Percentiles rank a stretch among this genome's conserved stretches.
phyloP scores from a whole-genome alignment of 768 basidiomycete species.

The Suillus alpinus region DNA sequence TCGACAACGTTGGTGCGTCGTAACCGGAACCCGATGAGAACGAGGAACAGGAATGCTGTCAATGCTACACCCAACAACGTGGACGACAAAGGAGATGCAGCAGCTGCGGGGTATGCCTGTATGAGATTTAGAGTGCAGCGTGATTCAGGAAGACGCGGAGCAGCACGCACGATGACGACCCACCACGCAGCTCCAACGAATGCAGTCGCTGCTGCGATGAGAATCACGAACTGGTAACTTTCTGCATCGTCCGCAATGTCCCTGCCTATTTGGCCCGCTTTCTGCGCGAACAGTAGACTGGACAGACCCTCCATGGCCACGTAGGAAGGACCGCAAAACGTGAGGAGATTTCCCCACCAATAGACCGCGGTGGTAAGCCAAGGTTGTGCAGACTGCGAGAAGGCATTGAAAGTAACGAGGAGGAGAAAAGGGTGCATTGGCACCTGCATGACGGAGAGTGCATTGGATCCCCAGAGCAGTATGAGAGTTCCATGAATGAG shows the following conservation, averaged over 20 bases:
- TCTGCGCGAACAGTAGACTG: conserved; percentile 78
- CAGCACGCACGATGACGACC: conserved; percentile 69
- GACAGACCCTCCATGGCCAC: conserved; percentile 83
- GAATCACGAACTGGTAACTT: conserved; percentile 69
- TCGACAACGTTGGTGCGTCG: conserved; percentile 92
- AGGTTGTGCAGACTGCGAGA: conserved; percentile 62
- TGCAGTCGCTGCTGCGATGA: conserved; percentile 73
- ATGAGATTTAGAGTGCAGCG: background rate
- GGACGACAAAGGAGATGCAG: conserved; percentile 81
- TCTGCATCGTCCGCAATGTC: conserved; percentile 72
- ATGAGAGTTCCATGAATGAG: conserved; percentile 80
- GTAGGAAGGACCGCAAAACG: conserved; percentile 72
- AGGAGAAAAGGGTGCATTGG: conserved; percentile 87
- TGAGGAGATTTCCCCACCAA: conserved; percentile 73
- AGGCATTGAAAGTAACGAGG: conserved; percentile 83
- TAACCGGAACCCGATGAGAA: conserved; percentile 85
- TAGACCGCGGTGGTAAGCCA: conserved; percentile 53
- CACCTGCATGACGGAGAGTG: conserved; percentile 75
- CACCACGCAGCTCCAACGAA: conserved; percentile 85
- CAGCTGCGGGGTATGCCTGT: conserved; percentile 79
- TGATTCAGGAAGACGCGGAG: background rate
- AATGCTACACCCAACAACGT: conserved; percentile 86
- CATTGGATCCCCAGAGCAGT: conserved; percentile 66
- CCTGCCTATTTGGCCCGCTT: conserved; percentile 74
- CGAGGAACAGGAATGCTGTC: conserved; percentile 86